Percentiles rank a stretch among this genome's conserved stretches.
Evolutionary conservation across 176 grass and related monocot genomes (phyloP).

Genomic region (Oryza meyeriana): DNA sequence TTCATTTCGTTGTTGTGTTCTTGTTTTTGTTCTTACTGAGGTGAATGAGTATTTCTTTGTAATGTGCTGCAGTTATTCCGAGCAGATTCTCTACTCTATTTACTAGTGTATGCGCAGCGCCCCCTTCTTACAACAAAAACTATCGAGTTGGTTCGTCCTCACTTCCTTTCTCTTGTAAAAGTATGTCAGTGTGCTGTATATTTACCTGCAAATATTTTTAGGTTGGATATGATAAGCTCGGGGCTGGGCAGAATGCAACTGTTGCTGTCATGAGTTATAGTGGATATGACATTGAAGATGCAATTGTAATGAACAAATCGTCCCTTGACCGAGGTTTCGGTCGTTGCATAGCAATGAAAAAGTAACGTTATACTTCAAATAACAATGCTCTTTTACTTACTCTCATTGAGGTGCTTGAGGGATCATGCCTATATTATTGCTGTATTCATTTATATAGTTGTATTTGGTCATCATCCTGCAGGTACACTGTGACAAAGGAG

Average conservation of each 20-base stretch:
- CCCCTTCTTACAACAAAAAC: conserved; percentile 96
- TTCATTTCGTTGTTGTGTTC: not conserved
- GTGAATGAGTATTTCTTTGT: conserved; percentile 32
- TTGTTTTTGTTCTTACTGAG: conserved; percentile 5
- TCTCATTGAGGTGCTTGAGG: conserved; percentile 16
- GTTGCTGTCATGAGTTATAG: conserved; percentile 97
- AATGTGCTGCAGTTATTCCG: conserved; percentile 60
- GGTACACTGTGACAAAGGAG: conserved; percentile 69
- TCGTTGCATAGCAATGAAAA: conserved; percentile 96
- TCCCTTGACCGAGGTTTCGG: conserved; percentile 98
- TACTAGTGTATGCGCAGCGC: conserved; percentile 87
- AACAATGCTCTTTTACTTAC: conserved; percentile 11
- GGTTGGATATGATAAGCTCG: conserved; percentile 89
- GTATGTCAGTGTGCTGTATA: not conserved
- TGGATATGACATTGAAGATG: conserved; percentile 99
- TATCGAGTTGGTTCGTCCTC: conserved; percentile 84
- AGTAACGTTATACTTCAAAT: conserved; percentile 46
- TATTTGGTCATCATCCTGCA: conserved; percentile 36
- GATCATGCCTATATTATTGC: not conserved
- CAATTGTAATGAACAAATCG: conserved; percentile 99
- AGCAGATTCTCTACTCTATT: conserved; percentile 86
- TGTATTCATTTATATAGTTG: conserved; percentile 12
- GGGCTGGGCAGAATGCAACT: conserved; percentile 95
- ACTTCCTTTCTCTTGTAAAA: not conserved
- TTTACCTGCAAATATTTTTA: conserved; percentile 42